Percentiles rank a stretch among this genome's conserved stretches.
Evolutionary conservation across 495 filamentous ascomycete species (phyloP).

Genomic region (Xylaria cubensis): DNA sequence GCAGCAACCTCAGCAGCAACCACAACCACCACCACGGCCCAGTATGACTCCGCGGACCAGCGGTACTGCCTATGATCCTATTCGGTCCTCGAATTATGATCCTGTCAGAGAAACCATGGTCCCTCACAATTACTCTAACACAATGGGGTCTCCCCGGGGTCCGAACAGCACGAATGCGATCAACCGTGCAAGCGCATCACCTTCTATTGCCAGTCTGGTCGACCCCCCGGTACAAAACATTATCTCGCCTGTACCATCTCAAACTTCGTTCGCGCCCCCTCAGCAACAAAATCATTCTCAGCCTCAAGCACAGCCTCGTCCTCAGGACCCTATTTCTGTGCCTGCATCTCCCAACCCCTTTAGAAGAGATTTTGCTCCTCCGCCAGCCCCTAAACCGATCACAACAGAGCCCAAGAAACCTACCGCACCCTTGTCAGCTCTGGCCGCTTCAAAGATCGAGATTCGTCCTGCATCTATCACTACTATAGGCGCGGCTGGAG

Average conservation of each 20-base stretch:
- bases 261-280: constrained; percentile 48
- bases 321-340: constrained; percentile 34
- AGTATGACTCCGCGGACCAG: constrained; percentile 61
- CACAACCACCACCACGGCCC: constrained; percentile 42
- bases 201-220: constrained; percentile 87
- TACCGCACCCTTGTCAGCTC: constrained; percentile 38
- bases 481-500: constrained; percentile 46
- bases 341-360: constrained; percentile 44
- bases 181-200: constrained; percentile 82
- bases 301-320: constrained; percentile 31
- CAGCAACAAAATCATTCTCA: constrained; percentile 31
- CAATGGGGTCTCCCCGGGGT: constrained; percentile 62
- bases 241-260: constrained; percentile 53
- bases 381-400: constrained; percentile 45
- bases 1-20: constrained; percentile 34
- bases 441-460: constrained; percentile 43
- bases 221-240: constrained; percentile 68
- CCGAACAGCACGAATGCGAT: constrained; percentile 50
- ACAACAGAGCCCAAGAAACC: constrained; percentile 45
- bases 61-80: constrained; percentile 86
- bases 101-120: constrained; percentile 56
- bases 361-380: constrained; percentile 40
- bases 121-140: constrained; percentile 57
- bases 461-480: constrained; percentile 48
- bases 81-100: constrained; percentile 75